Percentiles rank a stretch among this genome's conserved stretches.
Conservation (phyloP, 305 asterid genomes). For the Fraxinus platypoda region DNA sequence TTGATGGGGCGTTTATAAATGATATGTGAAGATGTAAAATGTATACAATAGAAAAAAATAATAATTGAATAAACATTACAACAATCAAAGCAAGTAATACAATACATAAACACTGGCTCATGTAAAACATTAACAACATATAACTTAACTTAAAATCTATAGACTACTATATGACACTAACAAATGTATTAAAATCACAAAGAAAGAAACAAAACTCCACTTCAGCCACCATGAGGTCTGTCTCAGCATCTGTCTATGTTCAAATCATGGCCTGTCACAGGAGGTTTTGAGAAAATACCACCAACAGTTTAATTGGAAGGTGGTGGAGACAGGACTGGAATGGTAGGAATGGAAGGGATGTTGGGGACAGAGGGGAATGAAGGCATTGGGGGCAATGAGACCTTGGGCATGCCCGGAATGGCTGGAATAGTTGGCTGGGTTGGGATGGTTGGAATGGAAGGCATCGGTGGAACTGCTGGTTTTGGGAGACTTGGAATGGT, state of each 20-base stretch:
- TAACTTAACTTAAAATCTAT: neutral
- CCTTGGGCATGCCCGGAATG: slow-evolving; percentile 11
- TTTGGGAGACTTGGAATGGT: slow-evolving; percentile 19
- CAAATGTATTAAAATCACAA: neutral
- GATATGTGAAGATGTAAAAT: neutral
- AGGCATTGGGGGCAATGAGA: slow-evolving; percentile 6
- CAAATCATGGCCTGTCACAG: neutral
- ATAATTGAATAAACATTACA: neutral
- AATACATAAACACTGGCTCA: neutral
- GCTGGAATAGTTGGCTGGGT: slow-evolving; percentile 21
- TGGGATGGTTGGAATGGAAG: slow-evolving; percentile 27
- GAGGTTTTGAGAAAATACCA: neutral
- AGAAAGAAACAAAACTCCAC: neutral
- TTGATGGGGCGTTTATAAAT: neutral
- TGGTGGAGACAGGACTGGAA: neutral
- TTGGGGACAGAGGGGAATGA: neutral
- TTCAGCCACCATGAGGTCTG: neutral
- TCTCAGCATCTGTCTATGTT: neutral
- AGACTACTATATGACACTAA: neutral
- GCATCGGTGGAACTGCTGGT: slow-evolving; percentile 20
- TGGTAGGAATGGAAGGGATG: neutral
- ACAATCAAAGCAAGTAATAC: neutral
- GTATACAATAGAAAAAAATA: neutral
- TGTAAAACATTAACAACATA: neutral
- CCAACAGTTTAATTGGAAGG: neutral